Percentiles rank a stretch among this genome's conserved stretches.
These are phyloP conservation scores for Candida jianshihensis DNA, from an alignment of 805 yeast species.

Conservation along the genomic window DNA sequence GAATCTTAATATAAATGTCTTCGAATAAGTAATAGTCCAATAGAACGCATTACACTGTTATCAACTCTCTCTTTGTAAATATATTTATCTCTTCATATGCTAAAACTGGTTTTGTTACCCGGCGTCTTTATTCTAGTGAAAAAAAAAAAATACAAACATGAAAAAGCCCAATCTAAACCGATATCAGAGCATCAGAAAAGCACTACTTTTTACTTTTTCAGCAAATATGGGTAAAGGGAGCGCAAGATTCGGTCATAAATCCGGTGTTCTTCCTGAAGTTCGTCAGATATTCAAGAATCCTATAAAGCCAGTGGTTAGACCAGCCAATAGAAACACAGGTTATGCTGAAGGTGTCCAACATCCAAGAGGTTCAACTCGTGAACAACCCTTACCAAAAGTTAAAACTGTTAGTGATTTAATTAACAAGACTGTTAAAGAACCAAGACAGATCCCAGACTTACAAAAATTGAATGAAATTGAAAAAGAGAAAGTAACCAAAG, in stretches of 20 bases:
- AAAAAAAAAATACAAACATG: no score
- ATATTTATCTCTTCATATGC: no score
- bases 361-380: conserved; percentile 58
- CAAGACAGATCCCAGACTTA: conserved; percentile 26
- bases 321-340: conserved; percentile 47
- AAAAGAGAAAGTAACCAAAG: conserved; percentile 27
- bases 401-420: conserved; percentile 58
- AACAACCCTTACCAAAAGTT: conserved; percentile 44
- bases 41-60: no score
- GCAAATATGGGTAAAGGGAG: conserved; percentile 39
- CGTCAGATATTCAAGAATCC: conserved; percentile 73
- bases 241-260: conserved; percentile 46
- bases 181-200: no score
- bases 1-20: neutral
- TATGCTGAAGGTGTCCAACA: conserved; percentile 66
- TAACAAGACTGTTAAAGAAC: conserved; percentile 40
- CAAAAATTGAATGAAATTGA: conserved; percentile 20
- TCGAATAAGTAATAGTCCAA: no score
- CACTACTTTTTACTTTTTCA: neutral
- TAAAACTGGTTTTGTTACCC: no score
- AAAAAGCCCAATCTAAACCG: no score
- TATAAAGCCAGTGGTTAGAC: conserved; percentile 29
- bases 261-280: conserved; percentile 77
- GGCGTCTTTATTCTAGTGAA: no score
- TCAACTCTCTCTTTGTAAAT: no score